Evolutionary conservation across 768 basidiomycete genomes (phyloP).

Genomic region (Suillus americanus): DNA sequence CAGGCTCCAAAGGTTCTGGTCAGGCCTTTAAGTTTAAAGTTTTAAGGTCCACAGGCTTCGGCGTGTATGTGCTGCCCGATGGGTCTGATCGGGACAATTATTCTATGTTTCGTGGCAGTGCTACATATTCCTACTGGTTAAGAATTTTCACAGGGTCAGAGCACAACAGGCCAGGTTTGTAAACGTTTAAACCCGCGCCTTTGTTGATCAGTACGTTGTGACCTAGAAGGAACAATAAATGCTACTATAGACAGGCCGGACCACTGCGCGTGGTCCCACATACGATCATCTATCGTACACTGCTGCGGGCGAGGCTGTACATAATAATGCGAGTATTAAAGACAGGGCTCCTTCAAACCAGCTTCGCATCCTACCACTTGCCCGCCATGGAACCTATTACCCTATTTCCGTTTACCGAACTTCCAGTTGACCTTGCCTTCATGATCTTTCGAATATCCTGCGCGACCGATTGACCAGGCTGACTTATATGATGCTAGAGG

Average conservation of each 20-base stretch:
- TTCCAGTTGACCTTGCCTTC: conserved; percentile 37
- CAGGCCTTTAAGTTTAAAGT: not conserved
- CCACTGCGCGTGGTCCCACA: conserved; percentile 10
- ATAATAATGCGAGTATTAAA: not conserved
- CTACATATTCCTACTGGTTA: too few species aligned
- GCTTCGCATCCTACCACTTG: not conserved
- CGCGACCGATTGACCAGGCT: conserved; percentile 18
- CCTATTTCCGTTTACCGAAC: conserved; percentile 21
- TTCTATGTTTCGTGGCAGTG: not conserved
- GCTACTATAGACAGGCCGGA: not conserved
- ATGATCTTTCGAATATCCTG: conserved; percentile 33
- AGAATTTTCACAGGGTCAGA: not conserved
- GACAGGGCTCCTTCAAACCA: not conserved
- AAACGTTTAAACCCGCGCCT: not conserved
- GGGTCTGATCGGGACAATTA: not conserved
- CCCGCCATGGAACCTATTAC: not conserved
- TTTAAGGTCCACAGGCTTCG: not conserved
- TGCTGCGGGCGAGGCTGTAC: not conserved
- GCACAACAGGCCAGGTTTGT: not conserved
- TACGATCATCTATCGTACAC: not conserved
- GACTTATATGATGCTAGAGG: conserved; percentile 1
- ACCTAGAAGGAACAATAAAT: not conserved
- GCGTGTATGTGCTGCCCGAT: not conserved
- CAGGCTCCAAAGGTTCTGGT: not conserved
- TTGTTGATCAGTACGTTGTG: not conserved